phyloP scores from a whole-genome alignment of 768 basidiomycete species.

The Mycena galericulata region DNA sequence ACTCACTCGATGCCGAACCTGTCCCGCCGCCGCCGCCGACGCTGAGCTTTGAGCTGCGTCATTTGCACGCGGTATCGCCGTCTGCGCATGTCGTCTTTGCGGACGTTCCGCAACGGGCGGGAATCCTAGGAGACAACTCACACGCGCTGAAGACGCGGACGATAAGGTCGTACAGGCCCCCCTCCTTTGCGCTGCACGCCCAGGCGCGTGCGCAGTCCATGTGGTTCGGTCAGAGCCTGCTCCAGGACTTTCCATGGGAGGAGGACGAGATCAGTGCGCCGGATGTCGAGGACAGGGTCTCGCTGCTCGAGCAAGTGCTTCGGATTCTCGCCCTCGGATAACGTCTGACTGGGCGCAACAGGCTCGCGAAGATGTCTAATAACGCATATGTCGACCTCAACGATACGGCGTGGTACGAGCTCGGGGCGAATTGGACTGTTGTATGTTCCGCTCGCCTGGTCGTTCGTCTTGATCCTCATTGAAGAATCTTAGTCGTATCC shows the following conservation, averaged over 20 bases:
- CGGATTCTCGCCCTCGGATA: neutral
- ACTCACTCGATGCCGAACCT: constrained; percentile 16
- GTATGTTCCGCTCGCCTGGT: constrained; percentile 46
- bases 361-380: constrained; percentile 93
- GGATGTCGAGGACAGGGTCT: constrained; percentile 80
- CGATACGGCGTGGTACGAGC: constrained; percentile 81
- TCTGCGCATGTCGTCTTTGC: constrained; percentile 66
- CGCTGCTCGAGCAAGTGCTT: constrained; percentile 64
- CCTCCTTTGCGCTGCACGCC: constrained; percentile 58
- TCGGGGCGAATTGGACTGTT: constrained; percentile 73
- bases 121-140: constrained; percentile 32
- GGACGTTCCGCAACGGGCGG: constrained; percentile 49
- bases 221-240: constrained; percentile 57
- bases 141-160: constrained; percentile 55
- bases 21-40: constrained; percentile 19
- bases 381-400: constrained; percentile 85
- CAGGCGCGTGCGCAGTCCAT: constrained; percentile 60
- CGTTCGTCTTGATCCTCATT: neutral
- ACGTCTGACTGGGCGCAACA: constrained; percentile 5
- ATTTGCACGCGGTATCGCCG: constrained; percentile 67
- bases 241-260: constrained; percentile 68
- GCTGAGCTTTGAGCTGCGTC: constrained; percentile 68
- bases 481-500: constrained; percentile 68
- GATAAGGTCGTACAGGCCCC: constrained; percentile 56
- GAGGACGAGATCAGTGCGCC: constrained; percentile 81